Percentiles rank a stretch among this genome's conserved stretches.
These are phyloP conservation scores for Cladosporium sp. DNA, from an alignment of 2,329 filamentous ascomycete species.

Conservation along the genomic window DNA sequence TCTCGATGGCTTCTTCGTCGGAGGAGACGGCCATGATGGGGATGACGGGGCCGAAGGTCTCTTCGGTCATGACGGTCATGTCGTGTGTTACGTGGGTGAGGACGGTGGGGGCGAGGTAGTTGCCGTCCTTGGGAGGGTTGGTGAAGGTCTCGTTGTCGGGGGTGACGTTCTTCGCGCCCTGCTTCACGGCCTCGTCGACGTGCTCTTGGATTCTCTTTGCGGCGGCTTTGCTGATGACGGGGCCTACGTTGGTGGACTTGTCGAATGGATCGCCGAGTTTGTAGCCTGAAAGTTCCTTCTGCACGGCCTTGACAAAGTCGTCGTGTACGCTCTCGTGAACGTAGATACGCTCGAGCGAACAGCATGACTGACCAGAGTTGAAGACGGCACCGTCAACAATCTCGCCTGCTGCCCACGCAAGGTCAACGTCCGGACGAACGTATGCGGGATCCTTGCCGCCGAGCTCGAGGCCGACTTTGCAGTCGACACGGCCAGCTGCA, in stretches of 20 bases:
- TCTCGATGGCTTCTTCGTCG: slow-evolving; percentile 76
- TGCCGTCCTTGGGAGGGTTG: slow-evolving; percentile 73
- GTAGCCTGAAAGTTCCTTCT: slow-evolving; percentile 76
- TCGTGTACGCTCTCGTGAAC: slow-evolving; percentile 85
- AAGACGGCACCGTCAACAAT: slow-evolving; percentile 96
- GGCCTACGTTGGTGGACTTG: slow-evolving; percentile 77
- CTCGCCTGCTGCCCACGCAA: slow-evolving; percentile 88
- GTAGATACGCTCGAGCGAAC: slow-evolving; percentile 87
- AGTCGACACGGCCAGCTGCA: slow-evolving; percentile 74
- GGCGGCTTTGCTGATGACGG: slow-evolving; percentile 80
- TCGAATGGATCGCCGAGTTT: slow-evolving; percentile 86
- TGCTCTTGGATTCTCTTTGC: slow-evolving; percentile 76
- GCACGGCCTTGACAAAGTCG: slow-evolving; percentile 74
- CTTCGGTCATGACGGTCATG: slow-evolving; percentile 88
- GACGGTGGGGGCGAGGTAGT: slow-evolving; percentile 85
- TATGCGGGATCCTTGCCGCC: slow-evolving; percentile 96
- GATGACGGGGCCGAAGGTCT: slow-evolving; percentile 93
- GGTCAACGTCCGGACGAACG: slow-evolving; percentile 79
- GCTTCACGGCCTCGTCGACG: slow-evolving; percentile 76
- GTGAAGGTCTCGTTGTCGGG: slow-evolving; percentile 78
- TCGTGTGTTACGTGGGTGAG: slow-evolving; percentile 76
- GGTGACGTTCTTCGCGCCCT: slow-evolving; percentile 82
- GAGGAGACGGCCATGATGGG: slow-evolving; percentile 82
- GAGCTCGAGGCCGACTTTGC: slow-evolving; percentile 85
- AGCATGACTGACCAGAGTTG: slow-evolving; percentile 98